Conservation (phyloP, 148 eudicot species). For the Agrostemma githago region DNA sequence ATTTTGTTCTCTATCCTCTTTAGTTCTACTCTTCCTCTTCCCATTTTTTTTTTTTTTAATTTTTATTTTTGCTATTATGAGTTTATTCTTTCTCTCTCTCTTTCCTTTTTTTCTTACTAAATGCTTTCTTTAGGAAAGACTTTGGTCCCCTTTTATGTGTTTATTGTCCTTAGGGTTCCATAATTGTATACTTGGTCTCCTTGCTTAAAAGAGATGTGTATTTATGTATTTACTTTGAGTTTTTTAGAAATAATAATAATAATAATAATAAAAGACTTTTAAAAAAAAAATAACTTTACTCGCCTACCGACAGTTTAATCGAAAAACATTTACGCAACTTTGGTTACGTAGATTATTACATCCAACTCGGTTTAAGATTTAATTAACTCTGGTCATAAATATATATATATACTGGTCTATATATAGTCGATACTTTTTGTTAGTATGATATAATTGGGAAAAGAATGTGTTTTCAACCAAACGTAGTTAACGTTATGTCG, state of each 20-base stretch:
- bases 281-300: background rate
- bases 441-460: no score
- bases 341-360: no score
- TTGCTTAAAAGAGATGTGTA: conserved; percentile 11
- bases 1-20: conserved; percentile 58
- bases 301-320: background rate
- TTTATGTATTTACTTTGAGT: background rate
- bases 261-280: background rate
- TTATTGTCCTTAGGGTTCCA: conserved; percentile 19
- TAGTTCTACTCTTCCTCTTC: conserved; percentile 51
- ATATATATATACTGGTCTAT: no score
- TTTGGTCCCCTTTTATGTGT: conserved; percentile 33
- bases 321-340: background rate
- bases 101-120: background rate
- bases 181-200: conserved; percentile 19
- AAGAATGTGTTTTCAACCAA: no score
- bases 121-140: conserved; percentile 28
- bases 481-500: no score
- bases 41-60: conserved; percentile 29
- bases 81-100: conserved; percentile 4
- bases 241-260: background rate
- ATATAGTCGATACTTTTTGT: no score
- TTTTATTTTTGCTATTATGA: background rate
- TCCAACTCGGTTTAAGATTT: no score
- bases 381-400: no score